Conservation (phyloP, 1,284 basidiomycete genomes). For the Pyrrhoderma noxium region DNA sequence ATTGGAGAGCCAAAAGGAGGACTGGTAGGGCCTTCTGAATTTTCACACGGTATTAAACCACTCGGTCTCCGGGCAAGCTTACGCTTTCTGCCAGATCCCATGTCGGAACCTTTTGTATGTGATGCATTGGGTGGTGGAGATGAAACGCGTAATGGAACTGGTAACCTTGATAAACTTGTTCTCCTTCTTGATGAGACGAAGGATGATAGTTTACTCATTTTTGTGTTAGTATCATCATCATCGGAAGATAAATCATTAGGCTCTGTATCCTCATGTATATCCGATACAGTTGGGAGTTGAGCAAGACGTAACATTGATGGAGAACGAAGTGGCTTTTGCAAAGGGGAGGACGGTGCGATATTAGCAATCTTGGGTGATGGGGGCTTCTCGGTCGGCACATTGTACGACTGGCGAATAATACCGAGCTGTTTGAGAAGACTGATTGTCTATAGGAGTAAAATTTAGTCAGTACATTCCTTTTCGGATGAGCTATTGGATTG, state of each 20-base stretch:
- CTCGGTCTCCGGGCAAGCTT: conserved; percentile 58
- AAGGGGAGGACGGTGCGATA: conserved; percentile 27
- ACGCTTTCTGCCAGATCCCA: conserved; percentile 35
- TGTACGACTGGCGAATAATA: conserved; percentile 55
- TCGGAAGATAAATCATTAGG: no score
- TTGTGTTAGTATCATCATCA: neutral
- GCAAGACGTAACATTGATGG: conserved; percentile 14
- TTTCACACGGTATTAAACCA: conserved; percentile 42
- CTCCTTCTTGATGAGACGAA: conserved; percentile 7
- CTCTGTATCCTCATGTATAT: conserved; percentile 17
- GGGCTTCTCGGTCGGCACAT: conserved; percentile 28
- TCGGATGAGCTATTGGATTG: neutral
- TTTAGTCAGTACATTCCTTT: neutral
- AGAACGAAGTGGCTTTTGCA: conserved; percentile 35
- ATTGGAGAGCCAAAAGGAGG: conserved; percentile 63
- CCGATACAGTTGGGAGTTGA: conserved; percentile 10
- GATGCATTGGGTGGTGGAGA: conserved; percentile 22
- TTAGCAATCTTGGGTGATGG: conserved; percentile 20
- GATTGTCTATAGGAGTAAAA: conserved; percentile 37
- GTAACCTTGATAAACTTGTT: conserved; percentile 13
- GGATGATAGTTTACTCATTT: neutral
- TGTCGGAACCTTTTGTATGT: conserved; percentile 18
- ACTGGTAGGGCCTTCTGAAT: conserved; percentile 44
- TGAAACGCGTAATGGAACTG: conserved; percentile 30
- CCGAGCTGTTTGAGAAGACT: conserved; percentile 58